Base-by-base conservation (phyloP, 2,329 filamentous ascomycete genomes). In the Xenosphaeropsis pyriputrescens region DNA sequence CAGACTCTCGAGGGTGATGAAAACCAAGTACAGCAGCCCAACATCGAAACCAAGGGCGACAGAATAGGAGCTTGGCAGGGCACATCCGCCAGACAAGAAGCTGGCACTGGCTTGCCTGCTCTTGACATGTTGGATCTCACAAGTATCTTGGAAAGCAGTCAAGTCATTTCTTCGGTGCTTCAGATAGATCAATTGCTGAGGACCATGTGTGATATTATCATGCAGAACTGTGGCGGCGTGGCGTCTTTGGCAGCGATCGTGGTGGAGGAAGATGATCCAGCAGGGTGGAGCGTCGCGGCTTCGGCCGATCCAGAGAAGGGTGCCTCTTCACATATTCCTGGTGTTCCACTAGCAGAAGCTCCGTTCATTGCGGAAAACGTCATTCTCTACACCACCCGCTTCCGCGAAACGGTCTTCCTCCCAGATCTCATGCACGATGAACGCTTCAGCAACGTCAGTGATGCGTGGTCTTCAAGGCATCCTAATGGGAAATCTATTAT, bases 81-180 rank as follows among this genome's bases (percentile, higher is more conserved):
- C 18, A 44, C 39, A 13, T 68, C 70, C 9, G 74, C 73, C 59
- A 66, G 70, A 41, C 57, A 68, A 5, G 72, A 75, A 44, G 63
- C 70, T 15, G 71, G 70, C 2, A 72, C 64, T 29, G 76, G 78
- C 9, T 64, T 86, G 41, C 79, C 80, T 31, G 76, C 80, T 18
- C 67, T 89, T 38, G 83, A 89, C 58, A 86, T 89, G 77, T 77
- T 89, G 51, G 83, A 88, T 55, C 57, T 88, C 43, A 78, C 83
- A 32, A 79, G 79, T 17, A 88, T 89, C 41, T 63, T 89, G 12
- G 76, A 83, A 47, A 84, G 79, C 2, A 85, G 79, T 8, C 83
- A 86, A 52, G 72, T 88, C 32, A 77, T 89, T 32, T 88, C 82
- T 4, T 86, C 81, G 13, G 79, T 86, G 36, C 59, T 89, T 9